Conservation (phyloP, 768 basidiomycete species). For the Leccinum sublutescens region DNA sequence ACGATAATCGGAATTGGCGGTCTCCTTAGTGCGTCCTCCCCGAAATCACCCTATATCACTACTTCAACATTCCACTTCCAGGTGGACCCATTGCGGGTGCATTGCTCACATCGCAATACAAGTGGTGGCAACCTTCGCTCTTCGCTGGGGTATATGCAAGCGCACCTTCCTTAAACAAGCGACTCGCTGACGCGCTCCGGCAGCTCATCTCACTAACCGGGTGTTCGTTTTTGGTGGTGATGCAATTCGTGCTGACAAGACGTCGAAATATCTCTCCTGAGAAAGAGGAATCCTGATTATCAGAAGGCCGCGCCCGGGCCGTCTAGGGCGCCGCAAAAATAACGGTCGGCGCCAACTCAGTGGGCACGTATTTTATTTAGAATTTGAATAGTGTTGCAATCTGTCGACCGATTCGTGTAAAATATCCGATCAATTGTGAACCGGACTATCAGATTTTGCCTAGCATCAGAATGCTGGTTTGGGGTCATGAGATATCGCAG, state of each 20-base stretch:
- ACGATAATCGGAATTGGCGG: conserved; percentile 13
- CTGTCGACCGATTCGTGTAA: not conserved
- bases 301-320: no score
- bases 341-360: not conserved
- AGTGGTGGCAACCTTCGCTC: conserved; percentile 56
- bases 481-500: no score
- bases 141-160: conserved; percentile 41
- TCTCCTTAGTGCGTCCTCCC: conserved; percentile 20
- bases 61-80: conserved; percentile 6
- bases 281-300: not conserved
- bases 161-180: not conserved
- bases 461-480: no score
- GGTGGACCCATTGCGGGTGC: conserved; percentile 60
- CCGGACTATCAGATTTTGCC: no score
- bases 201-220: conserved; percentile 8
- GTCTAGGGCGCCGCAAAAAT: not conserved
- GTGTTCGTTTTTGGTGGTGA: conserved; percentile 2
- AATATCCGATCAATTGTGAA: not conserved
- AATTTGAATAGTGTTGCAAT: not conserved
- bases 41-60: not conserved
- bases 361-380: not conserved
- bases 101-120: conserved; percentile 46
- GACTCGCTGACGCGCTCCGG: not conserved
- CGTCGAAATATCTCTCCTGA: not conserved
- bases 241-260: conserved; percentile 2